Percentiles rank a stretch among this genome's conserved stretches.
These are phyloP conservation scores for Lichtheimia corymbifera DNA, from an alignment of 371 early-diverging fungal species.

Conservation along the genomic window DNA sequence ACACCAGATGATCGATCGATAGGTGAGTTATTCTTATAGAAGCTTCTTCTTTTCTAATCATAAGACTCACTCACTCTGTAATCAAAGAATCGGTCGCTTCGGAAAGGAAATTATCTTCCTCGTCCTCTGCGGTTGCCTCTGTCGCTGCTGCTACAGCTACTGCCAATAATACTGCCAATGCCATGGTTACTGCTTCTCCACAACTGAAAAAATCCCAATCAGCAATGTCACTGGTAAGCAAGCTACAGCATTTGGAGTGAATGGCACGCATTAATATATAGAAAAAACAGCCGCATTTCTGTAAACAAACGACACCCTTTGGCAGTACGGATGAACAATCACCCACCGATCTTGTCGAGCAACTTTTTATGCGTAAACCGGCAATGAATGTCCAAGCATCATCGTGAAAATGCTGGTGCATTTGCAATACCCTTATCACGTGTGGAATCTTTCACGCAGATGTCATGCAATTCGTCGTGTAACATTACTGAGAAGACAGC, in stretches of 20 bases:
- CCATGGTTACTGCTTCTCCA: slow-evolving; percentile 8
- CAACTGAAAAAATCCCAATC: slow-evolving; percentile 29
- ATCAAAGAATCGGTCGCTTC: neutral
- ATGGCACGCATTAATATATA: neutral
- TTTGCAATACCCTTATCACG: too few relatives aligned
- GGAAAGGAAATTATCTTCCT: neutral
- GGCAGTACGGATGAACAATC: slow-evolving; percentile 28
- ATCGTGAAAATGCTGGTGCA: neutral
- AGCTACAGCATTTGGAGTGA: neutral
- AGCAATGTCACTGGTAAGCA: slow-evolving; percentile 31
- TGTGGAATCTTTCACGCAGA: too few relatives aligned
- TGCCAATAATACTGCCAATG: slow-evolving; percentile 6
- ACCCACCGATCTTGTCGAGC: slow-evolving; percentile 39
- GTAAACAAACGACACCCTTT: slow-evolving; percentile 25
- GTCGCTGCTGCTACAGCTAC: slow-evolving; percentile 14
- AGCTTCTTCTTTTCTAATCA: slow-evolving; percentile 10
- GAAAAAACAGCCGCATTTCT: slow-evolving; percentile 27
- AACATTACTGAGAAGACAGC: too few relatives aligned
- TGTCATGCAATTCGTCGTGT: too few relatives aligned
- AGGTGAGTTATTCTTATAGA: slow-evolving; percentile 32
- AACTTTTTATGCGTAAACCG: slow-evolving; percentile 29
- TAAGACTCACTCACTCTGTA: neutral
- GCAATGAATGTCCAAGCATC: slow-evolving; percentile 8
- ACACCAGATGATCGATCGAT: slow-evolving; percentile 9
- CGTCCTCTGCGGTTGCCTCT: neutral